Evolutionary conservation across 2,329 filamentous ascomycete species (phyloP).

Genomic region (Colletotrichum karsti): DNA sequence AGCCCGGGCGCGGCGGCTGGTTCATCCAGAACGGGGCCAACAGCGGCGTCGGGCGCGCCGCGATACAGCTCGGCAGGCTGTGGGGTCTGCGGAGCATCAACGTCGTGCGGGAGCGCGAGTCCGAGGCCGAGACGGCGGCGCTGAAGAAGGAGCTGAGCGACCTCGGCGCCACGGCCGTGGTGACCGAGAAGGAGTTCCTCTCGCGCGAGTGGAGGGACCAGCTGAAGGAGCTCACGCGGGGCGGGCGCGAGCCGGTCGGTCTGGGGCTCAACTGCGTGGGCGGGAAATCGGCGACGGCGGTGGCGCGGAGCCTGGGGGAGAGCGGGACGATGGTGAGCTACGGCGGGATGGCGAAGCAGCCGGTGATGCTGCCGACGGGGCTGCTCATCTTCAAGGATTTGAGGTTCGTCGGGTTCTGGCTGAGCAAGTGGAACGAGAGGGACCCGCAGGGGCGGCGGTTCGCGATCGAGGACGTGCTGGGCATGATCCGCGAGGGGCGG

Average conservation of each 20-base stretch:
- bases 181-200: conserved; percentile 64
- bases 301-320: conserved; percentile 78
- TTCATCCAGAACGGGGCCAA: conserved; percentile 98
- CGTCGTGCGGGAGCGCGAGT: conserved; percentile 78
- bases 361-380: conserved; percentile 81
- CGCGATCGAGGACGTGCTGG: conserved; percentile 86
- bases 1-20: conserved; percentile 75
- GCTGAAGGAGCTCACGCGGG: conserved; percentile 72
- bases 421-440: conserved; percentile 85
- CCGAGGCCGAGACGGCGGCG: conserved; percentile 69
- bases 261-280: conserved; percentile 94
- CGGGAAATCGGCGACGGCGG: conserved; percentile 80
- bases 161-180: conserved; percentile 65
- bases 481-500: conserved; percentile 76
- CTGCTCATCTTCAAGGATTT: conserved; percentile 95
- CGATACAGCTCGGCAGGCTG: conserved; percentile 84
- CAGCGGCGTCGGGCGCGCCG: conserved; percentile 88
- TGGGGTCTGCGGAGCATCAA: conserved; percentile 96
- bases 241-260: conserved; percentile 75
- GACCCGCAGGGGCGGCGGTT: conserved; percentile 77
- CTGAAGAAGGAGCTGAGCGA: conserved; percentile 60
- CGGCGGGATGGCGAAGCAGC: conserved; percentile 92
- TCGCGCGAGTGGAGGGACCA: conserved; percentile 68
- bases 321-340: conserved; percentile 88
- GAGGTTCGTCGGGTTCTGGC: conserved; percentile 92